A percentile compares a stretch with the other conserved stretches of the same genome.
Conservation (phyloP, 1,284 basidiomycete species). For the Irpex lacteus region DNA sequence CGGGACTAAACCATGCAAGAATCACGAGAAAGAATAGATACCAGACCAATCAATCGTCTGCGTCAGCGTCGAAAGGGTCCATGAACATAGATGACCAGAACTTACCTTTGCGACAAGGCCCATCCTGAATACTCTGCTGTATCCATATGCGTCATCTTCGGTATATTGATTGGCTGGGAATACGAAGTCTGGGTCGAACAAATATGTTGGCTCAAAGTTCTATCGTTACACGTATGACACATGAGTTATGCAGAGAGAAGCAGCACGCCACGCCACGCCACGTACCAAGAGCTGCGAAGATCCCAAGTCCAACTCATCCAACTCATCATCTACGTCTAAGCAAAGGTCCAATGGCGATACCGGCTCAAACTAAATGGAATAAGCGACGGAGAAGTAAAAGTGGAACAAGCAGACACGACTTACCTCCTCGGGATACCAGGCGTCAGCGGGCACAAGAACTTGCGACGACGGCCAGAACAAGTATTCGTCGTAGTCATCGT, state of each 20-base stretch:
- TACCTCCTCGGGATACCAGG: background rate
- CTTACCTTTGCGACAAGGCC: conserved; percentile 9
- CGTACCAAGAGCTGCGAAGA: background rate
- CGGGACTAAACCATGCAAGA: no score
- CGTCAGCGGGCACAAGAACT: conserved; percentile 3
- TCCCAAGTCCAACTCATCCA: background rate
- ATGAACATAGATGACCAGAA: background rate
- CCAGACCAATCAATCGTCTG: background rate
- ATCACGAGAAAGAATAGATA: background rate
- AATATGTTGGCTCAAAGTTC: conserved; percentile 6
- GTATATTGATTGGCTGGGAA: background rate
- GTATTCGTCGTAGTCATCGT: conserved; percentile 11
- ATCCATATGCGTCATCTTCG: conserved; percentile 2
- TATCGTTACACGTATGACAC: no score
- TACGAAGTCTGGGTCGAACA: conserved; percentile 7
- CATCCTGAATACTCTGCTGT: conserved; percentile 11
- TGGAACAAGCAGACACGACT: background rate
- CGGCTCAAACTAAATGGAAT: background rate
- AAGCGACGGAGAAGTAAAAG: no score
- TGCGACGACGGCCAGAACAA: conserved; percentile 10
- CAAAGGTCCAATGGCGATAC: background rate
- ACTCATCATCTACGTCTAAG: background rate
- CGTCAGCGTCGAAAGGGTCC: background rate
- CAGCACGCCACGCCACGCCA: no score
- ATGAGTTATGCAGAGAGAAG: no score